phyloP scores from a whole-genome alignment of 305 asterid species.

The Solanum hybrid region DNA sequence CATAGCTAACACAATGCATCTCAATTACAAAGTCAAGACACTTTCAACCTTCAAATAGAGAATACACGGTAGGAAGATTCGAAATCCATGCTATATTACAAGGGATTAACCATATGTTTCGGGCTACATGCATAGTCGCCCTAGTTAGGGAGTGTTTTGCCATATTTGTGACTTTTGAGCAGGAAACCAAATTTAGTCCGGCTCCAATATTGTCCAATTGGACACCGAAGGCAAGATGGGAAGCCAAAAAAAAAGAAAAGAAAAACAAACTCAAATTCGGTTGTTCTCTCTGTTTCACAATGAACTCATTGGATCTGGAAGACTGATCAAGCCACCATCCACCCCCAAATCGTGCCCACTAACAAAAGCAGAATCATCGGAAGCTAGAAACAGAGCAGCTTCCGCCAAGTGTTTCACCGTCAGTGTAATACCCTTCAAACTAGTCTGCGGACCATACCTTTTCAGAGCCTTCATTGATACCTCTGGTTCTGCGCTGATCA shows the following conservation, averaged over 20 bases:
- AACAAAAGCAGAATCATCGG: slow-evolving; percentile 30
- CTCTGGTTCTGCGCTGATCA: not conserved
- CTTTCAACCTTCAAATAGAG: not conserved
- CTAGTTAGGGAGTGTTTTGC: not conserved
- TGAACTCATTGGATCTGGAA: not conserved
- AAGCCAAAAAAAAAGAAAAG: not conserved
- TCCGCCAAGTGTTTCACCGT: slow-evolving; percentile 25
- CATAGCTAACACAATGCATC: not conserved
- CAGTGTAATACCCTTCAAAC: slow-evolving; percentile 25
- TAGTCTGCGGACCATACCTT: slow-evolving; percentile 5
- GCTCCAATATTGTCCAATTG: not conserved
- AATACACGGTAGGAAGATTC: not conserved
- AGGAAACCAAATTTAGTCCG: not conserved
- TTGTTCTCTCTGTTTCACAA: not conserved
- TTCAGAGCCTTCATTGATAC: slow-evolving; percentile 2
- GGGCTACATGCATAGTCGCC: too few relatives aligned
- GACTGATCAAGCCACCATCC: slow-evolving; percentile 26
- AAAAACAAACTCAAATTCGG: too few relatives aligned
- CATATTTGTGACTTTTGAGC: not conserved
- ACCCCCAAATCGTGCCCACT: slow-evolving; percentile 31
- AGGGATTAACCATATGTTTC: too few relatives aligned
- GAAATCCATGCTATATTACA: not conserved
- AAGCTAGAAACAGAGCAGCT: slow-evolving; percentile 32
- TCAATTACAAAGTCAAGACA: not conserved
- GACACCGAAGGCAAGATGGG: not conserved